A percentile compares a stretch with the other conserved stretches of the same genome.
phyloP scores from a whole-genome alignment of 805 yeast species.

The Yarrowia sp. region DNA sequence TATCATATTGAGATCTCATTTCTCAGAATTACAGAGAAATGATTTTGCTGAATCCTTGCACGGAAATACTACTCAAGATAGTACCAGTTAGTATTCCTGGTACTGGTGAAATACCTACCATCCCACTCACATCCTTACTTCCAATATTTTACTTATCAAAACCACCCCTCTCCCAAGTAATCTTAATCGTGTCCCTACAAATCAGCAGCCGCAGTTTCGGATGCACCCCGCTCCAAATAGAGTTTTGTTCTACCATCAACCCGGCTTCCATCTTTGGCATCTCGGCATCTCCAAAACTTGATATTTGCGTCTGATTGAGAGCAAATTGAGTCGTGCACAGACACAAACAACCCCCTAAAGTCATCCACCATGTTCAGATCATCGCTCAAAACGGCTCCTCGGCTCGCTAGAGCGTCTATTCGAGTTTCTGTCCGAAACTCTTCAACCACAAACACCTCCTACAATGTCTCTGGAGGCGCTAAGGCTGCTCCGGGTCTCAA shows the following conservation, averaged over 20 bases:
- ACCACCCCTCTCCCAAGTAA: neutral
- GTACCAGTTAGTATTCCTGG: too few relatives aligned
- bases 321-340: neutral
- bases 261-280: neutral
- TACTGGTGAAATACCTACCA: too few relatives aligned
- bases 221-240: neutral
- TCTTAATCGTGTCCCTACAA: neutral
- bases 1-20: too few relatives aligned
- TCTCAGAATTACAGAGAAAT: too few relatives aligned
- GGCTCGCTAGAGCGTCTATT: neutral
- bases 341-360: neutral
- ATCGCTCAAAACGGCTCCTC: neutral
- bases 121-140: too few relatives aligned
- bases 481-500: neutral
- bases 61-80: too few relatives aligned
- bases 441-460: neutral
- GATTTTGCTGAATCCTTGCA: too few relatives aligned
- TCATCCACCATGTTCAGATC: neutral
- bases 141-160: too few relatives aligned
- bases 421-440: neutral
- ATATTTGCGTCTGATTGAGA: neutral
- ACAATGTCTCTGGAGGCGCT: conserved; percentile 1
- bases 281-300: neutral
- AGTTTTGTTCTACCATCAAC: neutral
- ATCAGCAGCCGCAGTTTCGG: neutral